Evolutionary conservation across 306 rosid genomes (phyloP).

Genomic region (Albizia julibrissin): DNA sequence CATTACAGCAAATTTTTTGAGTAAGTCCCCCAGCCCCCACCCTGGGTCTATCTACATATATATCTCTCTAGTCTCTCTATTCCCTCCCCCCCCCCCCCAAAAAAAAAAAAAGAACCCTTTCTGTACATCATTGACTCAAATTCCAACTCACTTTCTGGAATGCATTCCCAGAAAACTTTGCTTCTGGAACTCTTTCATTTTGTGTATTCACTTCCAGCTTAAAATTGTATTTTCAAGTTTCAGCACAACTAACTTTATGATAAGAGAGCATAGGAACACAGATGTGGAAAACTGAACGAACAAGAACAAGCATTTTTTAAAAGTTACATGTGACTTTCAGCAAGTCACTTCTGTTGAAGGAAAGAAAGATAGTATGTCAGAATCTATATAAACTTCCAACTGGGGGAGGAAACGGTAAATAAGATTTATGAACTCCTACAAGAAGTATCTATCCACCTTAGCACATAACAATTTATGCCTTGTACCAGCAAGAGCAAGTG

Average conservation of each 20-base stretch:
- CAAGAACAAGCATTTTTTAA: not conserved
- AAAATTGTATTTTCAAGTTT: not conserved
- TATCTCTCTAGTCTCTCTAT: not conserved
- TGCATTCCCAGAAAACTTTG: not conserved
- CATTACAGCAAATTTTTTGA: not conserved
- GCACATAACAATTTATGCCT: not conserved
- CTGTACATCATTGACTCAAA: not conserved
- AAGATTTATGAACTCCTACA: not conserved
- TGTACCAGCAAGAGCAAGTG: not conserved
- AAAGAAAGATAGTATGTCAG: not conserved
- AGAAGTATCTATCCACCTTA: not conserved
- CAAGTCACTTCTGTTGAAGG: not conserved
- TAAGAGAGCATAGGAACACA: not conserved
- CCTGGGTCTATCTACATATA: not conserved
- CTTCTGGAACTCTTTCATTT: not conserved
- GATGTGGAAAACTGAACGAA: not conserved
- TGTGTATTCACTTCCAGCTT: not conserved
- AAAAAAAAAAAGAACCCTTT: not conserved
- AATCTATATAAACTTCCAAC: slow-evolving; percentile 15
- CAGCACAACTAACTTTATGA: not conserved
- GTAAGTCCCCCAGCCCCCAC: not conserved
- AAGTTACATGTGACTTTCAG: slow-evolving; percentile 1
- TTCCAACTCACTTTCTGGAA: not conserved
- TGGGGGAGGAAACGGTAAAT: not conserved
- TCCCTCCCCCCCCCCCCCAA: not conserved